Conservation (phyloP, 1,284 basidiomycete species). For the Tremellales sp. region DNA sequence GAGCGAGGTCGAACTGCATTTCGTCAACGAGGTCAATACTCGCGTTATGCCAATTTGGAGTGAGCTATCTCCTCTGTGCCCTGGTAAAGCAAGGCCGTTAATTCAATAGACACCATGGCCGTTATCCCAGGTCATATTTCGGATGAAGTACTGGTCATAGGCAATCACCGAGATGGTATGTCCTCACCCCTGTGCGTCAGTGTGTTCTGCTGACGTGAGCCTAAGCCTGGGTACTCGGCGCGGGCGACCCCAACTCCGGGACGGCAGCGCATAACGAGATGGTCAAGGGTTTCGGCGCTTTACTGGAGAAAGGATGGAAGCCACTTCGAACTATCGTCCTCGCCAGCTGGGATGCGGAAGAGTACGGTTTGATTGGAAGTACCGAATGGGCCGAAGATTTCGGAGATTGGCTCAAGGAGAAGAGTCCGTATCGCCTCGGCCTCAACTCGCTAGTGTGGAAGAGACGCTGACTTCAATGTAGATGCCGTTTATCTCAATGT, state of each 20-base stretch:
- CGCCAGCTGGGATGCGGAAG: conserved; percentile 90
- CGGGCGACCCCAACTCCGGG: conserved; percentile 78
- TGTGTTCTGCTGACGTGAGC: conserved; percentile 30
- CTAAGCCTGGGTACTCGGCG: conserved; percentile 67
- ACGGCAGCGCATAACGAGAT: conserved; percentile 81
- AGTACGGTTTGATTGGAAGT: conserved; percentile 82
- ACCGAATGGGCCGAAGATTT: conserved; percentile 91
- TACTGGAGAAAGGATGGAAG: conserved; percentile 75
- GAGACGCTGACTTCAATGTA: background rate
- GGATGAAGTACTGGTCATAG: conserved; percentile 79
- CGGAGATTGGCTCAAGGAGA: conserved; percentile 66
- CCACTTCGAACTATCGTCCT: conserved; percentile 84
- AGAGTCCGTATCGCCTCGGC: conserved; percentile 49
- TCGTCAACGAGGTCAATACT: conserved; percentile 61
- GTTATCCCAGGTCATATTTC: conserved; percentile 82
- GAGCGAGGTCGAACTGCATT: conserved; percentile 48
- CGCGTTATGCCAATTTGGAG: conserved; percentile 58
- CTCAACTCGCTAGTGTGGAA: conserved; percentile 9
- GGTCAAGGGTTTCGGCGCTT: conserved; percentile 70
- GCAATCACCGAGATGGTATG: conserved; percentile 79
- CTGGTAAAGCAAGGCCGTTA: conserved; percentile 51
- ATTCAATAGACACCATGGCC: conserved; percentile 67
- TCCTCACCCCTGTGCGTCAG: conserved; percentile 2
- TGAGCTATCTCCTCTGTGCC: conserved; percentile 6
- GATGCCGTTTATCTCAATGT: conserved; percentile 75